Evolutionary conservation across 73 alveolate species (phyloP).

Genomic region (Uronychia binucleata): DNA sequence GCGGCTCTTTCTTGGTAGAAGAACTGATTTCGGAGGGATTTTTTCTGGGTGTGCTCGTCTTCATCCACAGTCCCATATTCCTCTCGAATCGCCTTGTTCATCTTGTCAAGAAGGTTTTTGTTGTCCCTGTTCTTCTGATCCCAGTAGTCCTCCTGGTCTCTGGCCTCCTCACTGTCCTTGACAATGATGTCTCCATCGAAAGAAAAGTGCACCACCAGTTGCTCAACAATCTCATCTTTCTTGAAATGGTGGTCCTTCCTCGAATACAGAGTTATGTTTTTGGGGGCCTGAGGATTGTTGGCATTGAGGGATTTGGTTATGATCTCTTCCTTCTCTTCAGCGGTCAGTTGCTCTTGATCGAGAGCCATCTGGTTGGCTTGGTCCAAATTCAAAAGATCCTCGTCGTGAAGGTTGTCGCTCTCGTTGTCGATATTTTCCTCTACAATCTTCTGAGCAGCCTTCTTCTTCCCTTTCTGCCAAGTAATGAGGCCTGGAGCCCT

Average conservation of each 20-base stretch:
- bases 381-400: slow-evolving; percentile 60
- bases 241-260: slow-evolving; percentile 72
- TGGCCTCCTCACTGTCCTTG: slow-evolving; percentile 84
- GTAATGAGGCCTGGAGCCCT: not conserved
- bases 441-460: slow-evolving; percentile 8
- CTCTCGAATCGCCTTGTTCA: slow-evolving; percentile 75
- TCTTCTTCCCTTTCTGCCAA: not conserved
- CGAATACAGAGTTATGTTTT: slow-evolving; percentile 73
- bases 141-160: slow-evolving; percentile 82
- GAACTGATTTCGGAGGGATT: slow-evolving; percentile 89
- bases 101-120: slow-evolving; percentile 54
- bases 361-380: slow-evolving; percentile 42
- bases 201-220: slow-evolving; percentile 81
- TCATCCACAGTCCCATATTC: slow-evolving; percentile 54
- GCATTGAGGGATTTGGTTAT: slow-evolving; percentile 73
- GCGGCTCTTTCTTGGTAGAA: slow-evolving; percentile 94
- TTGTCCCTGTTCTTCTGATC: slow-evolving; percentile 70
- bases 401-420: slow-evolving; percentile 50
- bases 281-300: slow-evolving; percentile 90
- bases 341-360: slow-evolving; percentile 58
- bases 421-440: slow-evolving; percentile 41
- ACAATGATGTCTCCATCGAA: slow-evolving; percentile 77
- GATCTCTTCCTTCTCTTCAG: slow-evolving; percentile 79
- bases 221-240: slow-evolving; percentile 87
- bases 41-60: slow-evolving; percentile 71